Percentiles rank a stretch among this genome's conserved stretches.
Conservation (phyloP, 2,329 filamentous ascomycete genomes). For the Arthrobotrys conoides region DNA sequence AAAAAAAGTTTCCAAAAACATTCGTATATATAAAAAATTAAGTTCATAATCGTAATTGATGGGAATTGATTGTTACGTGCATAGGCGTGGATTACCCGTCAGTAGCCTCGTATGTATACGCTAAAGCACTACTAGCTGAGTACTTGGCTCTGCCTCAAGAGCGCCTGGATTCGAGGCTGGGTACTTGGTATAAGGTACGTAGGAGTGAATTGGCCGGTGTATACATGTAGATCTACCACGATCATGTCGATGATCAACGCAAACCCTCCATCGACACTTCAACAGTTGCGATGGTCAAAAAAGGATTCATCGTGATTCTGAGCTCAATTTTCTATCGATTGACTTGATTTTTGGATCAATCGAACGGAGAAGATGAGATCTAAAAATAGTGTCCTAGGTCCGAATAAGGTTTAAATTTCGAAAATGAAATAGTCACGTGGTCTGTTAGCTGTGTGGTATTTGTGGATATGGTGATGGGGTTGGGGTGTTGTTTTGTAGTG, state of each 20-base stretch:
- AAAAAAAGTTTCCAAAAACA: not conserved
- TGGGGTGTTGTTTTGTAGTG: too few species aligned
- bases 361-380: not conserved
- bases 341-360: conserved; percentile 1
- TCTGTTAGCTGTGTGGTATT: not conserved
- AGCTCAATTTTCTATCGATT: not conserved
- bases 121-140: too few species aligned
- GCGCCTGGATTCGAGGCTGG: too few species aligned
- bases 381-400: not conserved
- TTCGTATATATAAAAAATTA: not conserved
- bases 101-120: too few species aligned
- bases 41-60: not conserved
- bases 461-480: too few species aligned
- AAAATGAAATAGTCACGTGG: conserved; percentile 1
- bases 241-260: not conserved
- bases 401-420: not conserved
- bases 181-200: too few species aligned
- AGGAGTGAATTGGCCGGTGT: too few species aligned
- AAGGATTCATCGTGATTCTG: not conserved
- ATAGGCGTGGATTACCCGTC: too few species aligned
- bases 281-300: not conserved
- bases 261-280: not conserved
- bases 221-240: too few species aligned
- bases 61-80: too few species aligned
- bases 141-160: too few species aligned